A percentile compares a stretch with the other conserved stretches of the same genome.
Evolutionary conservation across 305 asterid species (phyloP).

Genomic region (Caryopteris hybrid): DNA sequence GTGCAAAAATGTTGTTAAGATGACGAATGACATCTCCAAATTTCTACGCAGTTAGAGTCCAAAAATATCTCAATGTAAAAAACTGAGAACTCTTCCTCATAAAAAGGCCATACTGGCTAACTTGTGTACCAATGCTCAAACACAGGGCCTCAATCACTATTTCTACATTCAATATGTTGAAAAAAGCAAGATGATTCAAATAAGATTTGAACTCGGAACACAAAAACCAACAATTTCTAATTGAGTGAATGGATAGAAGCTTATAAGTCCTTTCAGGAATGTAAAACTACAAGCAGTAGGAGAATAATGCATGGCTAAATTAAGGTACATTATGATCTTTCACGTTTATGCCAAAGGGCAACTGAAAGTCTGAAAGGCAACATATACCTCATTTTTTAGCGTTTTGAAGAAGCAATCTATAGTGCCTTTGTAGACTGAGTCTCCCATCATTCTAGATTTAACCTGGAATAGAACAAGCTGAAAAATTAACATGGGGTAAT

Average conservation of each 20-base stretch:
- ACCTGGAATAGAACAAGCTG: slow-evolving; percentile 43
- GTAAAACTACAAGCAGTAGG: slow-evolving; percentile 5
- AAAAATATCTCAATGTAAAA: background rate
- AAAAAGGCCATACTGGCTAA: background rate
- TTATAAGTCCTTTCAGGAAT: background rate
- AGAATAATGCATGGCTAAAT: background rate
- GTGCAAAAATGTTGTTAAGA: background rate
- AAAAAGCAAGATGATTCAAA: background rate
- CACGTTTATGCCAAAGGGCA: background rate
- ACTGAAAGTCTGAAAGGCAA: slow-evolving; percentile 14
- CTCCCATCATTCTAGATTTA: slow-evolving; percentile 98
- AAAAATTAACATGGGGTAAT: background rate
- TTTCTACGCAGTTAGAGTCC: background rate
- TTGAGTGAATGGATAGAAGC: background rate
- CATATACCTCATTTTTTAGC: slow-evolving; percentile 59
- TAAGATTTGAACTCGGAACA: slow-evolving; percentile 10
- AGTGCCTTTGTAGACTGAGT: slow-evolving; percentile 64
- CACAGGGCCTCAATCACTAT: background rate
- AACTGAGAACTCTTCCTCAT: background rate
- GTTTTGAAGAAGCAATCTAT: slow-evolving; percentile 80
- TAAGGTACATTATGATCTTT: background rate
- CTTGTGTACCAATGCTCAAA: background rate
- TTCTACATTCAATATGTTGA: slow-evolving; percentile 4
- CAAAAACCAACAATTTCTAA: background rate
- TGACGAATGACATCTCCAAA: background rate